Base-by-base conservation (phyloP, 129 eudicot genomes). In the Escallonia herrerae region DNA sequence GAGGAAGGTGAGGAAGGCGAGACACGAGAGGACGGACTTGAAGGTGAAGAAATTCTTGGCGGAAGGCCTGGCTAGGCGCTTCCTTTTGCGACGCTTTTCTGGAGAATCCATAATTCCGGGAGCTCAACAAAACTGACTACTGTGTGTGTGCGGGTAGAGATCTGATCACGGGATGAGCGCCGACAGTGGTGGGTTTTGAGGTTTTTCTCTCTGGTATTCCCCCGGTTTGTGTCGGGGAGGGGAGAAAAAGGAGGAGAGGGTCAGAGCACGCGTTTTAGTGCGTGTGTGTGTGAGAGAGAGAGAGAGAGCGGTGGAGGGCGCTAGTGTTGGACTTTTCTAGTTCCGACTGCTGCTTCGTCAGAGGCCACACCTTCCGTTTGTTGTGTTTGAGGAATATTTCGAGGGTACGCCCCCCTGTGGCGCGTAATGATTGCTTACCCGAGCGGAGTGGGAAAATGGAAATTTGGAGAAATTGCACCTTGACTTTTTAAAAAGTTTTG, bases 11-110 rank as follows among this genome's bases (percentile, higher is more conserved):
- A 83, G 57, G 68, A 89, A 83, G 52, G 68, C 43, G 15, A 78
- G 60, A 52, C 79, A 85, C 14, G 73, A 72, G 44, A 83, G 37
- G n/a, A 86, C 52, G 75, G 81, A 78, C 72, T 84, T 83, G 75
- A 83, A 71, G 2, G 80, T 81, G 5, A 81, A 64, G 43, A 83
- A 75, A 44, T 22, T 22, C 33, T 22, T 66, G 76, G 58, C 67
- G 68, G 68, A 56, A 48, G 72, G 70, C 52, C 69, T 71, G 45
- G 62, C 39, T 6, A 62, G 8, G 13, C 75, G 74, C 58, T 80
- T 80, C 47, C 78, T 56, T 74, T 67, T 80, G n/a, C 84, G 77
- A 6, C 76, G 54, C 47, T 71, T 77, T 53, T 74, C 74, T 5
- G 81, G 63, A 66, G 81, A 71, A 55, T 71, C 76, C 80, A 75